Percentiles rank a stretch among this genome's conserved stretches.
Conservation (phyloP, 2,329 filamentous ascomycete genomes). For the Trichoderma sp. region DNA sequence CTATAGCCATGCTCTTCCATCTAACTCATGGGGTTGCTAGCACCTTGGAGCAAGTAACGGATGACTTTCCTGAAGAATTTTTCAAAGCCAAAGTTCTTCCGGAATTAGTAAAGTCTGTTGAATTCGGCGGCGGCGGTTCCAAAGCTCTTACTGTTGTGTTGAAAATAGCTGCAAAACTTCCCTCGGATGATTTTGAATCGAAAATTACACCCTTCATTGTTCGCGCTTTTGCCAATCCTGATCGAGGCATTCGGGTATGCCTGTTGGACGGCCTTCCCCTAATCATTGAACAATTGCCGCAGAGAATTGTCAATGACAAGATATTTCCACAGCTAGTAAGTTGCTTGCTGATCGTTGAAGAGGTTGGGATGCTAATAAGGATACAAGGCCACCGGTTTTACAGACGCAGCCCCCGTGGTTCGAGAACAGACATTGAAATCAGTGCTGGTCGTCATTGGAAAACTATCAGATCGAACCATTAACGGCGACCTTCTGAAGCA, state of each 20-base stretch:
- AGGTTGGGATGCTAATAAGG: constrained; percentile 32
- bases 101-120: constrained; percentile 96
- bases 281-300: constrained; percentile 88
- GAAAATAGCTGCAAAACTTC: constrained; percentile 85
- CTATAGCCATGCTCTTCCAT: constrained; percentile 40
- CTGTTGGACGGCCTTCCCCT: constrained; percentile 82
- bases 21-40: constrained; percentile 44
- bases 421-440: constrained; percentile 96
- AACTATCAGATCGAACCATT: constrained; percentile 87
- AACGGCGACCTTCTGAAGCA: constrained; percentile 91
- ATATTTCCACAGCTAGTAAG: constrained; percentile 89
- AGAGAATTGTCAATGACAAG: constrained; percentile 91
- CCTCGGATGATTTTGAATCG: constrained; percentile 84
- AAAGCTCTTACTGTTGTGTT: constrained; percentile 87
- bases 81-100: constrained; percentile 97
- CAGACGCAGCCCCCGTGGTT: constrained; percentile 85
- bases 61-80: constrained; percentile 96
- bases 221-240: constrained; percentile 84
- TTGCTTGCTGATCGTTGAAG: background rate
- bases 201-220: constrained; percentile 85
- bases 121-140: constrained; percentile 92
- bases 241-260: constrained; percentile 88
- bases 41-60: constrained; percentile 81
- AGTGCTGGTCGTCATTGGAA: constrained; percentile 81
- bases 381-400: constrained; percentile 82